phyloP scores from a whole-genome alignment of 768 basidiomycete genomes.

The Leucocoprinus leucothites region DNA sequence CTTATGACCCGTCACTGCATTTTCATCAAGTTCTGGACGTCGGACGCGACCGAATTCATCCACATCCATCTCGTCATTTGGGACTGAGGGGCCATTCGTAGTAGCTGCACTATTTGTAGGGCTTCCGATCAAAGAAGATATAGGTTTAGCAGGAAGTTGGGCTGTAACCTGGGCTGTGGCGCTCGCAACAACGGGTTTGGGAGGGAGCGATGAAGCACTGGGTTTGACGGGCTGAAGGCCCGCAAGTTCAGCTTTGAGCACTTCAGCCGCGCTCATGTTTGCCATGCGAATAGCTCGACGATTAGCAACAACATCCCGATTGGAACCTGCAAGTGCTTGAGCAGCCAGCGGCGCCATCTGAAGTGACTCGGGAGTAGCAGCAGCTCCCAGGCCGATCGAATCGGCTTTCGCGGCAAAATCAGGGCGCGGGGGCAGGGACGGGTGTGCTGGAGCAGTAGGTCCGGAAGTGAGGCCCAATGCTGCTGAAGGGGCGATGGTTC shows the following conservation, averaged over 20 bases:
- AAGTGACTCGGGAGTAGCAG: slow-evolving; percentile 54
- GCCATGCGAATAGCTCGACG: slow-evolving; percentile 90
- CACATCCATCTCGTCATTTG: slow-evolving; percentile 4
- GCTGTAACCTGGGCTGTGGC: slow-evolving; percentile 2
- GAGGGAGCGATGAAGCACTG: slow-evolving; percentile 34
- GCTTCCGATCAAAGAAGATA: background rate
- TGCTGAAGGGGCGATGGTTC: slow-evolving; percentile 43
- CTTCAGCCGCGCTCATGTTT: slow-evolving; percentile 94
- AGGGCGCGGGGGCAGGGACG: slow-evolving; percentile 65
- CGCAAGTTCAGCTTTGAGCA: slow-evolving; percentile 86
- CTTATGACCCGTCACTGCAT: slow-evolving; percentile 28
- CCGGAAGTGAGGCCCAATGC: slow-evolving; percentile 31
- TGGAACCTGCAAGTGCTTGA: slow-evolving; percentile 80
- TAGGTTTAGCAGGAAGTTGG: slow-evolving; percentile 12
- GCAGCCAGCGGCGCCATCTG: slow-evolving; percentile 57
- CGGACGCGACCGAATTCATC: slow-evolving; percentile 13
- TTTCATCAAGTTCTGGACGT: slow-evolving; percentile 24
- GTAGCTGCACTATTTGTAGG: background rate
- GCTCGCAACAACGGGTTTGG: slow-evolving; percentile 29
- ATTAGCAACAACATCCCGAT: slow-evolving; percentile 87
- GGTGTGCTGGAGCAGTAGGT: slow-evolving; percentile 37
- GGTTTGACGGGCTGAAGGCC: slow-evolving; percentile 48
- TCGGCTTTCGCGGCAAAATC: slow-evolving; percentile 76
- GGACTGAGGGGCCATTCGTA: background rate
- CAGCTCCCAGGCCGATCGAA: slow-evolving; percentile 71